Evolutionary conservation across 2,329 filamentous ascomycete species (phyloP).

Genomic region (Colletotrichum paranaense): DNA sequence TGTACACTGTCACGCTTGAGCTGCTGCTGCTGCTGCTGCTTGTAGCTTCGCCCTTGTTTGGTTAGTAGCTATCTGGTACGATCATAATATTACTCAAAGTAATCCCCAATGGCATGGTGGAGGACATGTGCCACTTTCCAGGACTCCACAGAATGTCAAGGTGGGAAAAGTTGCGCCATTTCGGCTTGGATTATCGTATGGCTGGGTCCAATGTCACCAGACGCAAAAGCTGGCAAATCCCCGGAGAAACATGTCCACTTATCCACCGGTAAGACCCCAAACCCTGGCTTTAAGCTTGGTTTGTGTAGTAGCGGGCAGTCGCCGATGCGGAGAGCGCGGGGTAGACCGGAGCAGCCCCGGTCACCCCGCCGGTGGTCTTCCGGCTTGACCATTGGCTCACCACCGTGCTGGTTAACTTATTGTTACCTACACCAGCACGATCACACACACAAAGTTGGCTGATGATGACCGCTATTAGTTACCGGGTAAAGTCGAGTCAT

Average conservation of each 20-base stretch:
- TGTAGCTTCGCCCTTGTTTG: too few species aligned
- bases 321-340: too few species aligned
- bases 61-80: too few species aligned
- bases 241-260: too few species aligned
- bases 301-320: not conserved
- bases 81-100: too few species aligned
- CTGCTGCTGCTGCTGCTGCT: too few species aligned
- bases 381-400: not conserved
- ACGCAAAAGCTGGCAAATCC: too few species aligned
- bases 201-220: not conserved
- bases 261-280: not conserved
- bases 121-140: not conserved
- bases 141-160: not conserved
- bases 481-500: conserved; percentile 21
- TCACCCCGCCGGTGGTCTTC: not conserved
- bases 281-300: not conserved
- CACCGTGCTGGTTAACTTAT: not conserved
- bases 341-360: too few species aligned
- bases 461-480: not conserved
- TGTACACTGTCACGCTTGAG: not conserved
- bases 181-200: not conserved
- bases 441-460: not conserved
- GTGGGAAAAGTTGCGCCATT: conserved; percentile 16
- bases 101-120: too few species aligned
- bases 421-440: not conserved